Evolutionary conservation across 768 basidiomycete genomes (phyloP).

Genomic region (Mycena galopus): DNA sequence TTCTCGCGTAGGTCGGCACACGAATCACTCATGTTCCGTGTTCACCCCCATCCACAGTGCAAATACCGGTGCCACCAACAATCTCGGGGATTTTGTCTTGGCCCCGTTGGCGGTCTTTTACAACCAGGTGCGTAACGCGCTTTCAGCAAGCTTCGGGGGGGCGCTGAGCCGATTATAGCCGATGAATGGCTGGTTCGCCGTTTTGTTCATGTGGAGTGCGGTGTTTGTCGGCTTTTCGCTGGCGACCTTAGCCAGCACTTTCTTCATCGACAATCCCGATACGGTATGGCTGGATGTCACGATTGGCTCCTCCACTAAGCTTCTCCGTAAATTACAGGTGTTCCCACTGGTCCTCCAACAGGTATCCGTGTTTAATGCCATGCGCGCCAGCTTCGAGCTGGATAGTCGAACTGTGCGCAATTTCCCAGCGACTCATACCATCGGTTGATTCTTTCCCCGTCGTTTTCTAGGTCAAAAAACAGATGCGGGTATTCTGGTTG

Average conservation of each 20-base stretch:
- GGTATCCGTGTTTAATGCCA: slow-evolving; percentile 35
- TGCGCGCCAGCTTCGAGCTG: slow-evolving; percentile 34
- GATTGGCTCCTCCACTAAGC: neutral
- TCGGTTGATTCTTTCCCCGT: neutral
- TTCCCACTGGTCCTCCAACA: slow-evolving; percentile 33
- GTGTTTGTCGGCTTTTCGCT: slow-evolving; percentile 41
- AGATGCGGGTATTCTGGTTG: slow-evolving; percentile 43
- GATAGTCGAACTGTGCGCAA: slow-evolving; percentile 31
- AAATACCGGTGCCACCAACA: slow-evolving; percentile 42
- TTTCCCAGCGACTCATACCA: neutral
- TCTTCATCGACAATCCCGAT: slow-evolving; percentile 40
- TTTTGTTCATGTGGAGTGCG: slow-evolving; percentile 43
- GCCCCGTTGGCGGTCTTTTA: slow-evolving; percentile 42
- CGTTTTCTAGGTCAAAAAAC: slow-evolving; percentile 32
- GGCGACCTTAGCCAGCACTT: slow-evolving; percentile 37
- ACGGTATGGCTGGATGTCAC: slow-evolving; percentile 35
- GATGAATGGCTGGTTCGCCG: slow-evolving; percentile 45
- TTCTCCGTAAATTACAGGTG: neutral
- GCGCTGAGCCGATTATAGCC: slow-evolving; percentile 6
- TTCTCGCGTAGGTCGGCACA: slow-evolving; percentile 36
- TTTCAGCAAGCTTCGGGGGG: neutral
- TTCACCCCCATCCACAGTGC: slow-evolving; percentile 23
- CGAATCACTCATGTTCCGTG: neutral
- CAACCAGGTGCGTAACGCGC: slow-evolving; percentile 13
- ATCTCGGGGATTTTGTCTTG: slow-evolving; percentile 42